Evolutionary conservation across 192 early-diverging fungal genomes (phyloP), one percentile per base, ranked within the genome.

Genomic region (Linnemannia zychae): DNA sequence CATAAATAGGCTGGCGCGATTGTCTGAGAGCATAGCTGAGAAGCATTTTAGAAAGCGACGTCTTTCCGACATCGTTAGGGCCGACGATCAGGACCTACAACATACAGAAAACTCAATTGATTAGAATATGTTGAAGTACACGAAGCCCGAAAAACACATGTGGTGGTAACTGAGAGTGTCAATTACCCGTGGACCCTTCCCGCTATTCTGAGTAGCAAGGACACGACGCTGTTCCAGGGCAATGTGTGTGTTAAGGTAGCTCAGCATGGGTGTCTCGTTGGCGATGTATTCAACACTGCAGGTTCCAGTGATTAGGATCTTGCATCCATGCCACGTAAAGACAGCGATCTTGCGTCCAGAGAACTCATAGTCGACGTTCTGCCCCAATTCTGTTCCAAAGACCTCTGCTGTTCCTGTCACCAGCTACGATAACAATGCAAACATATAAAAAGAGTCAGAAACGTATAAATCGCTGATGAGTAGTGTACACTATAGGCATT

Each of bases 201-300:
- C 86, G 38, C 88, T 87, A 20, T 84, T 80, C 16, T 69, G 69
- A 16, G 82, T 81, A 0, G 93, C 95, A 0, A 73, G 78, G 40
- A 76, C 83, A 24, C 97, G 91, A 28, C 92, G 78, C 78, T 96
- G 94, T 78, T 98, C 96, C 22, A 99, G 87, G 0, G 97, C 96
- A 60, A 96, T 82, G 79, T 99, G 99, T 2, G 94, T 90, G 78
- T 98, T 98, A 50, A 98, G 88, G 81, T 96, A 97, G 49, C 91
- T 91, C 37, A 89, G 87, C 99, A 99, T 99, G 17, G 98, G 97
- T 5, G 99, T 99, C 83, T 99, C 99, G n/a, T 92, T 96, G 0
- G 97, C 98, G 3, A 95, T 92, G 76, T 98, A 99, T 71, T 95
- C 95, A 4, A 95, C 95, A 33, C 92, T 90, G 79, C 92, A 95